These are phyloP conservation scores for Smallanthus sonchifolius DNA, from an alignment of 129 eudicot genomes.

Conservation along the genomic window DNA sequence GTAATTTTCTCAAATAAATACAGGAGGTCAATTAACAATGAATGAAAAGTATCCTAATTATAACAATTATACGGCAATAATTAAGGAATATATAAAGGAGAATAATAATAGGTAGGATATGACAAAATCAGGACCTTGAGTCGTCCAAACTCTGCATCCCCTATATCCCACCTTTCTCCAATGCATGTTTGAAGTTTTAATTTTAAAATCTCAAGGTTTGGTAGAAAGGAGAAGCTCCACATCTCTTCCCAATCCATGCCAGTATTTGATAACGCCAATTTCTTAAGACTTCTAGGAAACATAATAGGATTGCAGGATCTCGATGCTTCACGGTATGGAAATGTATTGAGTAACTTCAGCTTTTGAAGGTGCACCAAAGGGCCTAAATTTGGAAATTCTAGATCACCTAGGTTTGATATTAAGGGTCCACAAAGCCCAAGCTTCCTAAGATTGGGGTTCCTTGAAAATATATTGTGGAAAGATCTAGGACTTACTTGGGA, in stretches of 20 bases:
- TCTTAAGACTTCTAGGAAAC: constrained; percentile 28
- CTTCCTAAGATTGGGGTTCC: constrained; percentile 23
- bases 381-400: constrained; percentile 8
- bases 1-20: too few species aligned
- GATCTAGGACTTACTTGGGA: constrained; percentile 1
- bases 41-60: too few species aligned
- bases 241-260: constrained; percentile 24
- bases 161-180: constrained; percentile 19
- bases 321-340: neutral
- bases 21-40: too few species aligned
- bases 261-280: neutral
- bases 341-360: neutral
- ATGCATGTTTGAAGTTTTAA: neutral
- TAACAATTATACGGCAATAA: too few species aligned
- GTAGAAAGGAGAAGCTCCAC: neutral
- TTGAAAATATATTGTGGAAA: constrained; percentile 2
- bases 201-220: constrained; percentile 25
- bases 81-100: too few species aligned
- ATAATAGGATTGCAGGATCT: constrained; percentile 3
- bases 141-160: neutral
- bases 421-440: constrained; percentile 5
- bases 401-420: neutral
- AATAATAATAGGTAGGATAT: too few species aligned
- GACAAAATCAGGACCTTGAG: neutral
- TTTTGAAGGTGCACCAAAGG: neutral